These are phyloP conservation scores for Glycine latifolia DNA, from an alignment of 306 rosid genomes.

Conservation along the genomic window DNA sequence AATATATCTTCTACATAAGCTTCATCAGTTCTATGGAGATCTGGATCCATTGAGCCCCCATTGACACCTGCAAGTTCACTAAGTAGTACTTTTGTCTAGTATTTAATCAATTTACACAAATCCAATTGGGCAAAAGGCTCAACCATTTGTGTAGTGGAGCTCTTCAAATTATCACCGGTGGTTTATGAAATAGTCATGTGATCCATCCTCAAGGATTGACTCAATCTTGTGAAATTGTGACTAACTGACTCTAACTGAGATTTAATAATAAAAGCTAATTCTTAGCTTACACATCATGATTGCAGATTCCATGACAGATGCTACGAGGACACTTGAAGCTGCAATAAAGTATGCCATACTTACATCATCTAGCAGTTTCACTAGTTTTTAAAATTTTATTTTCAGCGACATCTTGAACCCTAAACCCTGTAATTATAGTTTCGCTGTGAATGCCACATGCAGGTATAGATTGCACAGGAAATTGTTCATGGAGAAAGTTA, in stretches of 20 bases:
- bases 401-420: constrained; percentile 18
- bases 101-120: neutral
- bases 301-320: constrained; percentile 74
- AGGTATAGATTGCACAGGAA: constrained; percentile 89
- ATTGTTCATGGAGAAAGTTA: constrained; percentile 72
- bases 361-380: constrained; percentile 37
- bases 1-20: neutral
- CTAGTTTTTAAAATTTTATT: constrained; percentile 23
- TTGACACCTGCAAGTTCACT: neutral
- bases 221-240: neutral
- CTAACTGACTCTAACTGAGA: constrained; percentile 22
- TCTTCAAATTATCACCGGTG: neutral
- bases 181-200: neutral
- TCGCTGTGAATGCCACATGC: constrained; percentile 50
- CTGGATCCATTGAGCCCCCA: neutral
- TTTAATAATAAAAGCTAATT: constrained; percentile 37
- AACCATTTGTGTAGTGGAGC: neutral
- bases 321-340: constrained; percentile 69
- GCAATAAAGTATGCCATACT: constrained; percentile 68
- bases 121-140: neutral
- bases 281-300: constrained; percentile 20
- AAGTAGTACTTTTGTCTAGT: neutral
- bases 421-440: constrained; percentile 9
- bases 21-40: neutral
- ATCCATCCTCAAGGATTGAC: constrained; percentile 15